A percentile compares a stretch with the other conserved stretches of the same genome.
Conservation (phyloP, 2,329 filamentous ascomycete genomes). For the Bipolaris cookei region DNA sequence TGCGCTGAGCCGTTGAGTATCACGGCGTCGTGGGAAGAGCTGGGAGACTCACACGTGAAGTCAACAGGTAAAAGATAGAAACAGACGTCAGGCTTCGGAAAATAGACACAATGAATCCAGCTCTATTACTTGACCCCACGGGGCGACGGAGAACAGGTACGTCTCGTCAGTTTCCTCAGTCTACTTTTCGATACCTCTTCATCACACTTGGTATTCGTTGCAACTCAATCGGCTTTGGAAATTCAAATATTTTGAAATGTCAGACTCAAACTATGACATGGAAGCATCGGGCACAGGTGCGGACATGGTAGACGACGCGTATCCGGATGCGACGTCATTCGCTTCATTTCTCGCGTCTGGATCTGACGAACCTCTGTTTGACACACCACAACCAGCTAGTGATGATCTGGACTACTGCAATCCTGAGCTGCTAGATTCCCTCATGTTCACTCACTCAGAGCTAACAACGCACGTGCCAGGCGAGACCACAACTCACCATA, state of each 20-base stretch:
- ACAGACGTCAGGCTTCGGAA: conserved; percentile 5
- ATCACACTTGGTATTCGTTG: background rate
- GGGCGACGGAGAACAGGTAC: conserved; percentile 36
- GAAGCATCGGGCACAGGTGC: background rate
- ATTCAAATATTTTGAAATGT: background rate
- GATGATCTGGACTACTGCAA: background rate
- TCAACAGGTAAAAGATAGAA: conserved; percentile 3
- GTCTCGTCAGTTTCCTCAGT: conserved; percentile 9
- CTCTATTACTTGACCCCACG: conserved; percentile 36
- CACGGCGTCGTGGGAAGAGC: conserved; percentile 19
- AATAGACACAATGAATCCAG: conserved; percentile 30
- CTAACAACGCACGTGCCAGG: conserved; percentile 30
- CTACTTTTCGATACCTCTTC: background rate
- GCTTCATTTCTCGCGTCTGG: conserved; percentile 3
- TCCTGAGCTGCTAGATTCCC: conserved; percentile 1
- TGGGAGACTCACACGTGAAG: conserved; percentile 11
- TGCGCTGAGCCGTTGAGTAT: conserved; percentile 22
- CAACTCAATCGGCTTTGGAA: background rate
- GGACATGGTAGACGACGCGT: conserved; percentile 3
- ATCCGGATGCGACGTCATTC: background rate
- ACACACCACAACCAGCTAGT: background rate
- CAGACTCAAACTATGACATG: conserved; percentile 1
- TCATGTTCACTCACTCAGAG: conserved; percentile 15
- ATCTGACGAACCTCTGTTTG: background rate
- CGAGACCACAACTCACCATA: conserved; percentile 22